phyloP scores from a whole-genome alignment of 169 alveolate genomes.

The Blepharisma undulans region DNA sequence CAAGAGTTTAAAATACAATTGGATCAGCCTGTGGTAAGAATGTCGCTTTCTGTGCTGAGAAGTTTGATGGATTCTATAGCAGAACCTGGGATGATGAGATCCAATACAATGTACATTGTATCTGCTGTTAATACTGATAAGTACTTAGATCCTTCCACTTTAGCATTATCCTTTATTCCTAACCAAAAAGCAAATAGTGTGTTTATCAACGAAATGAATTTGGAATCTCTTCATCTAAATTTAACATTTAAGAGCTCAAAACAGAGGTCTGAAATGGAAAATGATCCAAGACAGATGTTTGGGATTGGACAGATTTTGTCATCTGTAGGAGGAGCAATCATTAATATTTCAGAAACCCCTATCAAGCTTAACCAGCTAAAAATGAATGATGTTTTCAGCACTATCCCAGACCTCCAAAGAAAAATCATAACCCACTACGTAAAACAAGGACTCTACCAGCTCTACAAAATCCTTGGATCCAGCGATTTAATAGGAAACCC shows the following conservation, averaged over 20 bases:
- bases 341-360: slow-evolving; percentile 78
- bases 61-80: background rate
- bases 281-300: slow-evolving; percentile 49
- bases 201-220: slow-evolving; percentile 42
- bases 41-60: background rate
- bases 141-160: background rate
- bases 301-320: slow-evolving; percentile 39
- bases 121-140: background rate
- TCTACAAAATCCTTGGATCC: slow-evolving; percentile 74
- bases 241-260: slow-evolving; percentile 47
- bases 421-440: slow-evolving; percentile 55
- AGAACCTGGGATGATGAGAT: background rate
- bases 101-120: background rate
- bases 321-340: slow-evolving; percentile 44
- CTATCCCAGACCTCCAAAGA: slow-evolving; percentile 52
- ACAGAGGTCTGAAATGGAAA: slow-evolving; percentile 38
- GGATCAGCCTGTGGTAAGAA: background rate
- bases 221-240: slow-evolving; percentile 47
- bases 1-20: background rate
- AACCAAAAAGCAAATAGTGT: slow-evolving; percentile 32
- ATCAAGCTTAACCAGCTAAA: slow-evolving; percentile 66
- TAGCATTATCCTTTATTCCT: background rate
- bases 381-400: slow-evolving; percentile 60
- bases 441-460: slow-evolving; percentile 68
- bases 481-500: slow-evolving; percentile 83